Evolutionary conservation across 371 early-diverging fungal genomes (phyloP), one percentile per base, ranked within the genome.

Genomic region (Enterocytospora artemiae): DNA sequence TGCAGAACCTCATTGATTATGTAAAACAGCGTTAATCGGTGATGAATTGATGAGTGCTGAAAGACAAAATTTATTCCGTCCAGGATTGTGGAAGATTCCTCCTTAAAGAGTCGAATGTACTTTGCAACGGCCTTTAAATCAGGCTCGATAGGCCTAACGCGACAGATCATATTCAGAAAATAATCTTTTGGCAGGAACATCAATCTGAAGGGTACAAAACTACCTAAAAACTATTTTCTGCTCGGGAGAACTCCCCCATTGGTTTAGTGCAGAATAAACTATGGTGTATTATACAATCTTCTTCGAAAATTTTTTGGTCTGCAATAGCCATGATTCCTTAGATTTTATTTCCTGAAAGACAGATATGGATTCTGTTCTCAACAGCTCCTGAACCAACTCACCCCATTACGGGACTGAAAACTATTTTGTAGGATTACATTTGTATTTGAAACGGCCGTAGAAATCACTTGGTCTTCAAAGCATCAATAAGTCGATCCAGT

Each of bases 1-100:
- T 65, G n/a, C 1, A 74, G 22, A 32, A 74, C 49, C 41, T 74
- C 70, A 49, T 70, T 67, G 34, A 49, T 59, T n/a, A 74, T 46
- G 33, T 74, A 74, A 12, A 60, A 44, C 14, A 74, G 27, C 24
- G 41, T 61, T 5, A 74, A 50, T 46, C 50, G 46, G 46, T 74
- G 70, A 55, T 70, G 62, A 44, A 67, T 18, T 59, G 45, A 63
- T 34, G 65, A 60, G 2, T 34, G 49, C 0, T 49, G 31, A 53
- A 59, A 62, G 0, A 46, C 62, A 50, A 51, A 64, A 18, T 32
- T 43, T 22, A 32, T 63, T 14, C 39, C 69, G 25, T 67, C 61
- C 36, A 70, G 12, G 20, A 74, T 70, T 24, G 33, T 49, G n/a
- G 14, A 39, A 57, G 58, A 51, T 18, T 74, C 74, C 24, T 55